phyloP scores from a whole-genome alignment of 2,329 filamentous ascomycete genomes.

The Trichoderma semiorbis region DNA sequence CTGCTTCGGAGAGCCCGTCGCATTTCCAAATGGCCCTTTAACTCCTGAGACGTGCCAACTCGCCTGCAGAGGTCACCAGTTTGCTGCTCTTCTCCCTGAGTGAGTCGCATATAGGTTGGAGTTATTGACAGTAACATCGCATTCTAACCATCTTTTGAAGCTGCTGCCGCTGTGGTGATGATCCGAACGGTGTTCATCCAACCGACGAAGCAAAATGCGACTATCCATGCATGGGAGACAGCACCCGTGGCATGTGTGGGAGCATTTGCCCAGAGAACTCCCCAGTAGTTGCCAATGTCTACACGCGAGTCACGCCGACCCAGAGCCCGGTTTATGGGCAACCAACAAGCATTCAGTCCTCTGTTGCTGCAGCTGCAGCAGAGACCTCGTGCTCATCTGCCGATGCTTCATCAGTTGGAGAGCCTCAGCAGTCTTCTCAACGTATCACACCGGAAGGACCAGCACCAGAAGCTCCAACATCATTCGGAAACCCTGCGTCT shows the following conservation, averaged over 20 bases:
- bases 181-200: conserved; percentile 28
- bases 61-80: conserved; percentile 28
- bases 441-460: conserved; percentile 18
- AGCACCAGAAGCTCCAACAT: conserved; percentile 20
- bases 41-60: conserved; percentile 29
- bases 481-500: not conserved
- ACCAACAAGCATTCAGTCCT: conserved; percentile 11
- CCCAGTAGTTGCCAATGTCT: conserved; percentile 33
- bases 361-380: conserved; percentile 3
- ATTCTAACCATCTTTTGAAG: conserved; percentile 21
- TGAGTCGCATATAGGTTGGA: conserved; percentile 20
- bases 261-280: conserved; percentile 29
- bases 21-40: conserved; percentile 23
- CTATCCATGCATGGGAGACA: conserved; percentile 29
- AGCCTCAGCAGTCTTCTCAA: conserved; percentile 4
- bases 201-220: conserved; percentile 32
- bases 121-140: too few relatives aligned
- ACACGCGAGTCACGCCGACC: conserved; percentile 23
- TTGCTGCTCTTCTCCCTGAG: conserved; percentile 33
- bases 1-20: conserved; percentile 27
- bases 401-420: not conserved
- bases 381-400: conserved; percentile 11
- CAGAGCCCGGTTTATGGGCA: conserved; percentile 16
- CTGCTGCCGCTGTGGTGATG: conserved; percentile 36
- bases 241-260: conserved; percentile 33